Percentiles rank a stretch among this genome's conserved stretches.
Evolutionary conservation across 2,329 filamentous ascomycete genomes (phyloP).

Genomic region (Diaporthe citriasiana): DNA sequence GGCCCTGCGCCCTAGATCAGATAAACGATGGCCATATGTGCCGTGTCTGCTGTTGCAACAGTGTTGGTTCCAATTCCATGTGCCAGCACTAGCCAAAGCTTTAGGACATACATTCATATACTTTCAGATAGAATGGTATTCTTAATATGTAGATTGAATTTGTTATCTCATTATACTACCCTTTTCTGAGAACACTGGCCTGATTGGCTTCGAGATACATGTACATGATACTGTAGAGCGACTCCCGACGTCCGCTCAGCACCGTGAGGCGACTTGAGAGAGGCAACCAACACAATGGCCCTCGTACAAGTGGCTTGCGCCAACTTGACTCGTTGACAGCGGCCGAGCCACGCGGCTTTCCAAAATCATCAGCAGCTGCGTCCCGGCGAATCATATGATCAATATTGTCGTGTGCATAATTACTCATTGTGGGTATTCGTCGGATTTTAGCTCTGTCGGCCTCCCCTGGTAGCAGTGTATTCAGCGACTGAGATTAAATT

Average conservation of each 20-base stretch:
- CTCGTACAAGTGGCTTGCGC: too few relatives aligned
- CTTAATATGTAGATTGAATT: background rate
- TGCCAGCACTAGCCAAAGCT: background rate
- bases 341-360: too few relatives aligned
- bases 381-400: too few relatives aligned
- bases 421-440: background rate
- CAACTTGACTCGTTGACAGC: too few relatives aligned
- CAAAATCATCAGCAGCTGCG: too few relatives aligned
- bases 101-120: constrained; percentile 8
- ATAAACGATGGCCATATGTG: background rate
- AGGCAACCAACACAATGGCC: too few relatives aligned
- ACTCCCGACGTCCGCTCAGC: too few relatives aligned
- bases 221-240: background rate
- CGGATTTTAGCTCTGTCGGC: background rate
- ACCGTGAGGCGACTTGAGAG: too few relatives aligned
- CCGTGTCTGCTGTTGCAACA: constrained; percentile 9
- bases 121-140: background rate
- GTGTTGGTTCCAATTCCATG: constrained; percentile 6
- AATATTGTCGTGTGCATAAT: too few relatives aligned
- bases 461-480: background rate
- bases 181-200: background rate
- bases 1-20: constrained; percentile 32
- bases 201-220: background rate
- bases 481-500: background rate
- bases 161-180: background rate